A percentile compares a stretch with the other conserved stretches of the same genome.
phyloP scores from a whole-genome alignment of 441 rosid genomes.

The Populus hybrid region DNA sequence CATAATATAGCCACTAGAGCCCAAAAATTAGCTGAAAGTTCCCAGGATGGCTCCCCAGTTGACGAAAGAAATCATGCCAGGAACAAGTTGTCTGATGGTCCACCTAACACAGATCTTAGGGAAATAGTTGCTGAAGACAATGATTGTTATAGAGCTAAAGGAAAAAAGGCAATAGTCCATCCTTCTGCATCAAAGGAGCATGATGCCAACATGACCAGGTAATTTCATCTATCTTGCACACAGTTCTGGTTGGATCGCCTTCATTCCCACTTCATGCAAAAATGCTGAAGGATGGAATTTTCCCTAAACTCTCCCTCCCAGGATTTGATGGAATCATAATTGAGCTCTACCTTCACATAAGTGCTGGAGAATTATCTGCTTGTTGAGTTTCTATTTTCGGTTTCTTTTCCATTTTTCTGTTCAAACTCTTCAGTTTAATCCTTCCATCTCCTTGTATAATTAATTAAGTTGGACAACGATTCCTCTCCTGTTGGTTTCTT shows the following conservation, averaged over 20 bases:
- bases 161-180: conserved; percentile 36
- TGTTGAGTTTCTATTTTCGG: background rate
- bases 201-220: conserved; percentile 44
- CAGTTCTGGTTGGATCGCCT: background rate
- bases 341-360: background rate
- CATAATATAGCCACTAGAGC: conserved; percentile 53
- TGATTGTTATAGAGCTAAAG: conserved; percentile 39
- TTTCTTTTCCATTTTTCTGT: background rate
- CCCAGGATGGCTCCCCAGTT: conserved; percentile 18
- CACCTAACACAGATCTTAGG: conserved; percentile 22
- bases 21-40: conserved; percentile 35
- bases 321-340: background rate
- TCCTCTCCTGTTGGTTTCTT: background rate
- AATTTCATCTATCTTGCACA: conserved; percentile 9
- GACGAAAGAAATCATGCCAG: conserved; percentile 22
- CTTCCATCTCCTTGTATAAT: background rate
- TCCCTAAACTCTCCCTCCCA: background rate
- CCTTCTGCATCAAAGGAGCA: conserved; percentile 28
- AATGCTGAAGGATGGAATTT: background rate
- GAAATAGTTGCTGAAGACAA: conserved; percentile 48
- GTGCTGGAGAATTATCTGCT: background rate
- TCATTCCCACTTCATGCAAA: background rate
- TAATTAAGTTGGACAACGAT: background rate
- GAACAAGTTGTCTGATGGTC: conserved; percentile 28
- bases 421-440: background rate